Conservation (phyloP, 164 flowering plant genomes). For the Umbilicus rupestris region DNA sequence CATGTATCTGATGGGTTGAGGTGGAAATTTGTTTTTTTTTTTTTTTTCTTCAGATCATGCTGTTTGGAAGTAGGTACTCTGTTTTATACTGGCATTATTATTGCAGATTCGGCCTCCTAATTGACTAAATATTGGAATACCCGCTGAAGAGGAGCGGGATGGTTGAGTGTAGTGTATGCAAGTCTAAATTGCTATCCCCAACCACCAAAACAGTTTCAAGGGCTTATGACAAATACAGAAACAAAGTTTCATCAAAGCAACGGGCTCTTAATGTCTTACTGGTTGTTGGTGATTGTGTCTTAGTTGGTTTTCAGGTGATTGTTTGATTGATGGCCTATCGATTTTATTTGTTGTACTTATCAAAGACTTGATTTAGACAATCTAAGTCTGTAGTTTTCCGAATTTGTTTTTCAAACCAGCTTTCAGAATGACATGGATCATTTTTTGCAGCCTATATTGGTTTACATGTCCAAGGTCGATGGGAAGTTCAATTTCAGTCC, state of each 20-base stretch:
- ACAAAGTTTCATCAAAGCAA: constrained; percentile 66
- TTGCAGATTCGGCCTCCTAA: constrained; percentile 10
- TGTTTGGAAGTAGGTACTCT: neutral
- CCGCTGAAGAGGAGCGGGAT: constrained; percentile 56
- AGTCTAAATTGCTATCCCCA: constrained; percentile 61
- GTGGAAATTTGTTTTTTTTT: no score
- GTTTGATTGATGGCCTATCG: neutral
- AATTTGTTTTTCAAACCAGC: neutral
- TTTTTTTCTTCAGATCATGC: neutral
- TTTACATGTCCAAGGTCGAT: constrained; percentile 96
- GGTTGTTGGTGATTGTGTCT: constrained; percentile 86
- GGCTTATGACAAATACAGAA: constrained; percentile 85
- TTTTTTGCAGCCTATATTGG: constrained; percentile 72
- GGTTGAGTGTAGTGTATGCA: constrained; percentile 92
- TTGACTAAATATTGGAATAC: constrained; percentile 10
- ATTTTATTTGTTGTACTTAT: neutral
- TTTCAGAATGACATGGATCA: constrained; percentile 12
- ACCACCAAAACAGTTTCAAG: constrained; percentile 48
- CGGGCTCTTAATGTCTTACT: constrained; percentile 62
- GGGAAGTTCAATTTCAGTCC: constrained; percentile 92
- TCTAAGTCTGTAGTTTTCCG: neutral
- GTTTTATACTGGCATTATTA: neutral
- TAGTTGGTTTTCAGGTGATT: constrained; percentile 89
- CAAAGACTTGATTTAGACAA: no score
- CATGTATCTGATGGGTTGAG: no score